phyloP scores from a whole-genome alignment of 106 monocot species.

The Dendrobium huoshanense region DNA sequence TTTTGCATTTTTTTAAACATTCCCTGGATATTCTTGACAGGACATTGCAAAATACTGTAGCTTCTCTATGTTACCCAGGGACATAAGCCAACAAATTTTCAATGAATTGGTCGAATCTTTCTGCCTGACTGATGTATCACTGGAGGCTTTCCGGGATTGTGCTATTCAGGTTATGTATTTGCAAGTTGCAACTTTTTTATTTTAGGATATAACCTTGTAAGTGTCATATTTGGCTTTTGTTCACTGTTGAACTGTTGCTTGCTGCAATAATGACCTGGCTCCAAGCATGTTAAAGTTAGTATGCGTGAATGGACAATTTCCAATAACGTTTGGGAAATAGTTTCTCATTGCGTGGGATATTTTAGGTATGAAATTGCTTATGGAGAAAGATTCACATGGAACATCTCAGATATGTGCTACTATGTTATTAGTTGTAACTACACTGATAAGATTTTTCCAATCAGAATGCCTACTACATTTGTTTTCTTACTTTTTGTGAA shows the following conservation, averaged over 20 bases:
- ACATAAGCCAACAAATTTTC: conserved; percentile 96
- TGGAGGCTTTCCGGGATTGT: conserved; percentile 83
- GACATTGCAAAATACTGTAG: conserved; percentile 67
- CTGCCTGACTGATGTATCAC: conserved; percentile 50
- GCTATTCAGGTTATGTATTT: conserved; percentile 67
- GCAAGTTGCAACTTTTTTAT: neutral
- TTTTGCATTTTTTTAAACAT: neutral
- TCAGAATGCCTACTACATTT: neutral
- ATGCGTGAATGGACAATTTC: neutral
- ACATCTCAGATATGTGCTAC: neutral
- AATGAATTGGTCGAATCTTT: conserved; percentile 71
- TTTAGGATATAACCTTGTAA: neutral
- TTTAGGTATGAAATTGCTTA: neutral
- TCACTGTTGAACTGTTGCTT: neutral
- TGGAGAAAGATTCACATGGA: neutral
- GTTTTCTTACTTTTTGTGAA: neutral
- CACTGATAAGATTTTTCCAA: neutral
- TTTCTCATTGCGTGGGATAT: neutral
- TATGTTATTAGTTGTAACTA: neutral
- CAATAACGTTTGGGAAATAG: neutral
- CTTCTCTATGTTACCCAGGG: conserved; percentile 89
- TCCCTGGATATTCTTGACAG: conserved; percentile 27
- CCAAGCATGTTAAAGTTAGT: neutral
- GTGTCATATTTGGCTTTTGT: neutral
- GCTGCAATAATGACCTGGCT: neutral